Conservation (phyloP, 306 rosid species). For the Hippophae rhamnoides region DNA sequence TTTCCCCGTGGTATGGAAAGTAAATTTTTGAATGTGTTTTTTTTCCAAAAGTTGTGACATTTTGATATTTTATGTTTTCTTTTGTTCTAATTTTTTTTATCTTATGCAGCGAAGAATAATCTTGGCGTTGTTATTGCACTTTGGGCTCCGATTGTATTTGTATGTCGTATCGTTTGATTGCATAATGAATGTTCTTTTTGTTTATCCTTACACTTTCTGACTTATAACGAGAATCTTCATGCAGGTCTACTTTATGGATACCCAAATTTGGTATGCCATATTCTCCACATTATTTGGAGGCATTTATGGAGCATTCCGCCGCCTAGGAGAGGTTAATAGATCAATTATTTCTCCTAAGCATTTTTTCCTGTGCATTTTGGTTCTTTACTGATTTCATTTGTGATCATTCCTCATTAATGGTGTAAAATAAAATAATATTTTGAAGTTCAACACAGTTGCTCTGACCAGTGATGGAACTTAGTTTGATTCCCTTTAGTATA, state of each 20-base stretch:
- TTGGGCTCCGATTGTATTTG: conserved; percentile 96
- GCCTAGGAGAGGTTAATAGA: conserved; percentile 83
- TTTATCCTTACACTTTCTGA: not conserved
- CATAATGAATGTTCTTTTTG: not conserved
- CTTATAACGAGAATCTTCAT: conserved; percentile 5
- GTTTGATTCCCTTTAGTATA: no score
- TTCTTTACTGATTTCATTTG: not conserved
- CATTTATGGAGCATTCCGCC: conserved; percentile 95
- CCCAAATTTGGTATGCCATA: conserved; percentile 98
- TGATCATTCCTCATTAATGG: not conserved
- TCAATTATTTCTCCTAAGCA: not conserved
- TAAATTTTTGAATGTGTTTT: not conserved
- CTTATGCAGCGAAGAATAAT: conserved; percentile 77
- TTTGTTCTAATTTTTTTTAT: conserved; percentile 14
- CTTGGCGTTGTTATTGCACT: conserved; percentile 92
- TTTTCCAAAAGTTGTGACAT: no score
- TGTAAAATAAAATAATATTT: not conserved
- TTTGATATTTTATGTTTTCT: conserved; percentile 10
- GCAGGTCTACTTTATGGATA: conserved; percentile 95
- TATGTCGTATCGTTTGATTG: conserved; percentile 25
- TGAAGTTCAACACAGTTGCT: no score
- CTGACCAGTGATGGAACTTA: no score
- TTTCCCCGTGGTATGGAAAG: conserved; percentile 65
- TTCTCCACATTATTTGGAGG: conserved; percentile 95
- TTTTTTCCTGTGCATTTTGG: conserved; percentile 1